Evolutionary conservation across 805 yeast genomes (phyloP).

Genomic region (Diddensiella santjacobensis): DNA sequence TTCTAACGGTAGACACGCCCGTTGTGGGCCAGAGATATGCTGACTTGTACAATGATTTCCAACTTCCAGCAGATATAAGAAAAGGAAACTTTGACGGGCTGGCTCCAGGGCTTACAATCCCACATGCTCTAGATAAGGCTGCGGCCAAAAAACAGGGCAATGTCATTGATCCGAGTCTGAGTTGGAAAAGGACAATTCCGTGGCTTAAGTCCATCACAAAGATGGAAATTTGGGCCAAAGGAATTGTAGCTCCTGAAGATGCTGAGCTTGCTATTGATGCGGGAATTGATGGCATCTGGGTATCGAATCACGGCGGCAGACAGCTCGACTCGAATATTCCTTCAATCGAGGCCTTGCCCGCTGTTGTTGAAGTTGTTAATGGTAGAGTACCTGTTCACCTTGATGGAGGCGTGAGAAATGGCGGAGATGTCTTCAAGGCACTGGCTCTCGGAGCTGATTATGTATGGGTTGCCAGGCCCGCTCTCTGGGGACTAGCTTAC

Average conservation of each 20-base stretch:
- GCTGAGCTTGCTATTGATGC: conserved; percentile 54
- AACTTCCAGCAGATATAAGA: conserved; percentile 26
- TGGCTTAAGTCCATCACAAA: conserved; percentile 35
- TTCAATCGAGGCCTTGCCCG: conserved; percentile 61
- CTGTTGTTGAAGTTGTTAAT: conserved; percentile 38
- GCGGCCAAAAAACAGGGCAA: conserved; percentile 11
- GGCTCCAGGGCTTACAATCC: conserved; percentile 21
- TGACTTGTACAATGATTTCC: conserved; percentile 34
- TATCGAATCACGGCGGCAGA: conserved; percentile 74
- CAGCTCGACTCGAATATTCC: conserved; percentile 62
- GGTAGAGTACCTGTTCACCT: conserved; percentile 53
- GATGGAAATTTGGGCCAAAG: conserved; percentile 53
- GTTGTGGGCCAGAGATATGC: conserved; percentile 51
- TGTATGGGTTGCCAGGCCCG: conserved; percentile 63
- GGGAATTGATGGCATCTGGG: conserved; percentile 60
- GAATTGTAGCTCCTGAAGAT: conserved; percentile 64
- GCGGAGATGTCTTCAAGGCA: conserved; percentile 63
- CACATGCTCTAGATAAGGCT: conserved; percentile 20
- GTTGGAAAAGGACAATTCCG: conserved; percentile 30
- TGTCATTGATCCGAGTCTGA: conserved; percentile 27
- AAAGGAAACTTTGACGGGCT: conserved; percentile 27
- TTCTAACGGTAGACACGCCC: conserved; percentile 57
- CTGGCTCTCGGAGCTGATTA: conserved; percentile 66
- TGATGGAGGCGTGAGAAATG: conserved; percentile 68
- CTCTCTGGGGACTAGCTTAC: conserved; percentile 59